A percentile compares a stretch with the other conserved stretches of the same genome.
These are phyloP conservation scores for Coemansia sp. DNA, from an alignment of 192 early-diverging fungal species.

Conservation along the genomic window DNA sequence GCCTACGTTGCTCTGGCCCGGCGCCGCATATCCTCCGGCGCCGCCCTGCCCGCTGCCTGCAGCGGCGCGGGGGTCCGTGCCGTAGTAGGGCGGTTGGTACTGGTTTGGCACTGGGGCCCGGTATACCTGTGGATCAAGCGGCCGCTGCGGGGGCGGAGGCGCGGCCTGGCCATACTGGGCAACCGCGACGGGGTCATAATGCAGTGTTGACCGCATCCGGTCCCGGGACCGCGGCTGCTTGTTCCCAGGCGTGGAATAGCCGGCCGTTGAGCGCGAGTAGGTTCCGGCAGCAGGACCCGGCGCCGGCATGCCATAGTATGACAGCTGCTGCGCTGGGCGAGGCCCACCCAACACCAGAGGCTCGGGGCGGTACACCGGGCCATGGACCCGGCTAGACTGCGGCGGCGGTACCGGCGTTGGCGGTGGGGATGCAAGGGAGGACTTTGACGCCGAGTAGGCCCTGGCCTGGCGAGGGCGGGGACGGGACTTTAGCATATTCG, in stretches of 20 bases:
- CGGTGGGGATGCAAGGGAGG: slow-evolving; percentile 7
- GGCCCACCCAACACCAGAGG: no score
- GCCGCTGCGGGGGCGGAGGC: slow-evolving; percentile 26
- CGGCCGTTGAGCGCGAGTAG: slow-evolving; percentile 7
- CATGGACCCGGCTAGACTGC: slow-evolving; percentile 5
- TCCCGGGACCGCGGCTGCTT: slow-evolving; percentile 46
- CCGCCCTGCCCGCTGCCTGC: background rate
- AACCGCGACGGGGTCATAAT: slow-evolving; percentile 29
- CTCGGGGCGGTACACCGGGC: slow-evolving; percentile 22
- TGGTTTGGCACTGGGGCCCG: slow-evolving; percentile 6
- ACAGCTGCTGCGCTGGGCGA: no score
- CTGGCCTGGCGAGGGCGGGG: slow-evolving; percentile 33
- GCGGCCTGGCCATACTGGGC: background rate
- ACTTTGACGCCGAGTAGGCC: slow-evolving; percentile 21
- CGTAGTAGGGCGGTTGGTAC: slow-evolving; percentile 1
- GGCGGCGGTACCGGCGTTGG: slow-evolving; percentile 1
- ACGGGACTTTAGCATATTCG: slow-evolving; percentile 29
- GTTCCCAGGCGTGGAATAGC: slow-evolving; percentile 19
- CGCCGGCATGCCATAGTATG: no score
- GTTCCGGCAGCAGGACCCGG: no score
- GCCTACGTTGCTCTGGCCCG: slow-evolving; percentile 17
- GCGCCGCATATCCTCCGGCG: slow-evolving; percentile 2
- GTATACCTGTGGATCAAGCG: slow-evolving; percentile 1
- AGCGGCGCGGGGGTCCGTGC: background rate
- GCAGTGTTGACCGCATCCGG: slow-evolving; percentile 46